Percentiles rank a stretch among this genome's conserved stretches.
phyloP scores from a whole-genome alignment of 495 filamentous ascomycete genomes.

The Darksidea phi region DNA sequence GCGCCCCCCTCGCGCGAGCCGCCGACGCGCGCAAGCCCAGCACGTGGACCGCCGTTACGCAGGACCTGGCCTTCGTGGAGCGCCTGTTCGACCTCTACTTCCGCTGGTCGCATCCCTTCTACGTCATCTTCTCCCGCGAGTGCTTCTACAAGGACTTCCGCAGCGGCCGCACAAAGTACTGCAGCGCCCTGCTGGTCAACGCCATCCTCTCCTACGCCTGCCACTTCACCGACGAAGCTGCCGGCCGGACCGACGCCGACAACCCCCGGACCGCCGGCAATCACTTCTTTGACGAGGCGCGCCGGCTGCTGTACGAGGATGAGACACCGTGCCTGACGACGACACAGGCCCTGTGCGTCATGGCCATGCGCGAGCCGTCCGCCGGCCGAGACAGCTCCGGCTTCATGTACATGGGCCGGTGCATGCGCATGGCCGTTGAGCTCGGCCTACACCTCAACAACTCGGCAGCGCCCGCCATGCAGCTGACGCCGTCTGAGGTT shows the following conservation, averaged over 20 bases:
- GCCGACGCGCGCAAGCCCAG: not conserved
- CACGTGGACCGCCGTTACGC: constrained; percentile 62
- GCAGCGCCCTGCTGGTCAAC: constrained; percentile 72
- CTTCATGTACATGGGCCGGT: constrained; percentile 65
- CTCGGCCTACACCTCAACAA: constrained; percentile 59
- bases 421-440: constrained; percentile 64
- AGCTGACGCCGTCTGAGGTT: constrained; percentile 46
- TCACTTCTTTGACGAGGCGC: constrained; percentile 68
- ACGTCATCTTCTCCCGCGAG: constrained; percentile 68
- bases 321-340: constrained; percentile 65
- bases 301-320: constrained; percentile 58
- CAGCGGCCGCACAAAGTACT: constrained; percentile 58
- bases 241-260: constrained; percentile 59
- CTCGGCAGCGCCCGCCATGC: constrained; percentile 43
- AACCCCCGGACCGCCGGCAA: constrained; percentile 67
- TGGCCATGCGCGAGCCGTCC: constrained; percentile 50
- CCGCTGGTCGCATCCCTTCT: constrained; percentile 76
- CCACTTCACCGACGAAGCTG: constrained; percentile 65
- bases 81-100: constrained; percentile 73
- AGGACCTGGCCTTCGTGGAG: constrained; percentile 56
- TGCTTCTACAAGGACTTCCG: constrained; percentile 68
- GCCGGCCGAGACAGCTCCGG: constrained; percentile 57
- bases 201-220: constrained; percentile 71
- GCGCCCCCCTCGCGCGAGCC: not conserved
- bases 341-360: constrained; percentile 73